Conservation (phyloP, 371 early-diverging fungal species). For the Mucor plumbeus region DNA sequence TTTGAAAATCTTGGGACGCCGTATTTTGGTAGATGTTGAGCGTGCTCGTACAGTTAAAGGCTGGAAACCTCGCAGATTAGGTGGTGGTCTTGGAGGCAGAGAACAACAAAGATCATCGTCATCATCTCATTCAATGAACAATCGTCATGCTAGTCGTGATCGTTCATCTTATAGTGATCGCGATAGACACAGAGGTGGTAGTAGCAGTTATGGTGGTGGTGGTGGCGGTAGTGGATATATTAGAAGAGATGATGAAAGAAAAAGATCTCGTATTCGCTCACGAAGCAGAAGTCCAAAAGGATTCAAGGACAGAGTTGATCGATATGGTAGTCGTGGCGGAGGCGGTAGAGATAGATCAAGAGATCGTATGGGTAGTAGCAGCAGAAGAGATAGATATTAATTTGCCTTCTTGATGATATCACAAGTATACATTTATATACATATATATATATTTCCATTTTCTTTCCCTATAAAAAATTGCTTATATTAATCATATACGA, state of each 20-base stretch:
- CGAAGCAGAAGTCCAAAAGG: slow-evolving; percentile 49
- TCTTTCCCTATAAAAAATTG: slow-evolving; percentile 5
- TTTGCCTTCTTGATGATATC: background rate
- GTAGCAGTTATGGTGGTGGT: slow-evolving; percentile 22
- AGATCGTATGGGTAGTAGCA: slow-evolving; percentile 48
- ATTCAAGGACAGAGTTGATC: slow-evolving; percentile 45
- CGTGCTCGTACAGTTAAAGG: slow-evolving; percentile 96
- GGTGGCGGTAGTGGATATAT: slow-evolving; percentile 36
- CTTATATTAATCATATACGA: background rate
- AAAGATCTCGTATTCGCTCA: slow-evolving; percentile 48
- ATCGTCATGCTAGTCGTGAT: slow-evolving; percentile 51
- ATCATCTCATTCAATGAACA: slow-evolving; percentile 35
- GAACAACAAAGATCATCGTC: slow-evolving; percentile 61
- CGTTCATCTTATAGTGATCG: slow-evolving; percentile 36
- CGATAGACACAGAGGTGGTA: slow-evolving; percentile 33
- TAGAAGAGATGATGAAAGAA: slow-evolving; percentile 47
- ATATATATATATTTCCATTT: background rate
- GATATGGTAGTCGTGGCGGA: slow-evolving; percentile 41
- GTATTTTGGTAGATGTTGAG: slow-evolving; percentile 94
- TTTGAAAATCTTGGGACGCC: slow-evolving; percentile 82
- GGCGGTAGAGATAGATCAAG: slow-evolving; percentile 54
- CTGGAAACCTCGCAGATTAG: slow-evolving; percentile 91
- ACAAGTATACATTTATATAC: background rate
- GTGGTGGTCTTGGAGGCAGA: slow-evolving; percentile 92
- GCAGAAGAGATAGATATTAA: slow-evolving; percentile 64